A percentile compares a stretch with the other conserved stretches of the same genome.
phyloP scores from a whole-genome alignment of 1,139 yeast species.

The Magnusiomyces starmeri region DNA sequence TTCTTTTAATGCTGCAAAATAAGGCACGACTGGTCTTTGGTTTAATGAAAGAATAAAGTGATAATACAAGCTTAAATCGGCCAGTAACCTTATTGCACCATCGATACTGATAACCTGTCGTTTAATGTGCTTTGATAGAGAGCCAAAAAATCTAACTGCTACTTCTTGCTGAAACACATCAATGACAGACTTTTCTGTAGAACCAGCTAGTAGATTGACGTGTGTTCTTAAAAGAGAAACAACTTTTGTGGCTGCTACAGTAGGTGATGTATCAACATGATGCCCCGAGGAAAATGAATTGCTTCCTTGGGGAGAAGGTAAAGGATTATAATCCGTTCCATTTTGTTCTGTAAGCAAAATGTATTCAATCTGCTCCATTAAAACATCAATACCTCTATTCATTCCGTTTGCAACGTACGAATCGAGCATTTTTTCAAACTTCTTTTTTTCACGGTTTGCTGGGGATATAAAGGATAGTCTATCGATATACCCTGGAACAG shows the following conservation, averaged over 20 bases:
- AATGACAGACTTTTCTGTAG: constrained; percentile 80
- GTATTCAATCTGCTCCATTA: constrained; percentile 67
- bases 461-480: constrained; percentile 75
- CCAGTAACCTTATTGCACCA: constrained; percentile 68
- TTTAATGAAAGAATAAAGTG: constrained; percentile 58
- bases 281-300: not conserved
- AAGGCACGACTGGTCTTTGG: constrained; percentile 64
- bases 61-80: constrained; percentile 61
- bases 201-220: constrained; percentile 64
- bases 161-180: constrained; percentile 94
- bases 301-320: not conserved
- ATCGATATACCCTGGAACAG: constrained; percentile 52
- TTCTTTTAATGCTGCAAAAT: constrained; percentile 74
- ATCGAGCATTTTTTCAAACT: constrained; percentile 74
- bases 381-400: constrained; percentile 80
- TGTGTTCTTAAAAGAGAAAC: constrained; percentile 64
- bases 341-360: constrained; percentile 45
- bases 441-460: constrained; percentile 71
- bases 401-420: constrained; percentile 88
- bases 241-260: constrained; percentile 59
- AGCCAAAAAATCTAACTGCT: constrained; percentile 76
- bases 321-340: constrained; percentile 41
- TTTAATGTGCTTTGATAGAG: constrained; percentile 66
- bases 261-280: constrained; percentile 47
- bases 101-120: constrained; percentile 53